These are phyloP conservation scores for Suillus discolor DNA, from an alignment of 768 basidiomycete genomes.

Conservation along the genomic window DNA sequence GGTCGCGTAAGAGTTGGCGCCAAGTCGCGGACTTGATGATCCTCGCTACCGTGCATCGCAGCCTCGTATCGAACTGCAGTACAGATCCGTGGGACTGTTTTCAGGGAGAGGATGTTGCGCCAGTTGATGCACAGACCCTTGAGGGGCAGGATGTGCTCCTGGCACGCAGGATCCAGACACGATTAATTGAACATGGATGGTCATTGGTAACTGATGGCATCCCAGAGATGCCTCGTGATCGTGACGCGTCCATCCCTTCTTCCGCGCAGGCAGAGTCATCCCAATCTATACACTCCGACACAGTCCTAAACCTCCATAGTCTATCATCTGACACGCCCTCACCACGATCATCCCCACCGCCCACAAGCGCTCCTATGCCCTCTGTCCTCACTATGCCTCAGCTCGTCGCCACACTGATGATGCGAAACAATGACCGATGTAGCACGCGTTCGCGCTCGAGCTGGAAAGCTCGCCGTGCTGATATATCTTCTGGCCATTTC, in stretches of 20 bases:
- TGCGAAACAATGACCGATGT: slow-evolving; percentile 27
- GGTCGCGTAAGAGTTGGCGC: slow-evolving; percentile 32
- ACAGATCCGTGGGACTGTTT: slow-evolving; percentile 20
- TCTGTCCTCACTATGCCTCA: slow-evolving; percentile 32
- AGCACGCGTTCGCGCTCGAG: slow-evolving; percentile 20
- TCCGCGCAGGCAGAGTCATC: background rate
- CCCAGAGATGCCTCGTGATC: background rate
- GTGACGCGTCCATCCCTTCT: slow-evolving; percentile 8
- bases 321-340: slow-evolving; percentile 4
- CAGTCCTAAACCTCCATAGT: slow-evolving; percentile 20
- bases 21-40: slow-evolving; percentile 39
- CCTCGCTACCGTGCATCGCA: slow-evolving; percentile 39
- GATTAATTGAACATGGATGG: slow-evolving; percentile 35
- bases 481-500: slow-evolving; percentile 10
- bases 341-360: slow-evolving; percentile 12
- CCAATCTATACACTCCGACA: slow-evolving; percentile 13
- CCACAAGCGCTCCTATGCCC: slow-evolving; percentile 11
- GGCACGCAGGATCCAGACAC: slow-evolving; percentile 34
- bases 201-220: background rate
- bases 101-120: slow-evolving; percentile 6
- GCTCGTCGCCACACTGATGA: slow-evolving; percentile 32
- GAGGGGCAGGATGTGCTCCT: slow-evolving; percentile 37
- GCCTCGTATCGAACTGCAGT: slow-evolving; percentile 22
- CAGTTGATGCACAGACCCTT: slow-evolving; percentile 12
- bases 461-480: slow-evolving; percentile 10